phyloP scores from a whole-genome alignment of 495 filamentous ascomycete species.

The Copromyces sp. region DNA sequence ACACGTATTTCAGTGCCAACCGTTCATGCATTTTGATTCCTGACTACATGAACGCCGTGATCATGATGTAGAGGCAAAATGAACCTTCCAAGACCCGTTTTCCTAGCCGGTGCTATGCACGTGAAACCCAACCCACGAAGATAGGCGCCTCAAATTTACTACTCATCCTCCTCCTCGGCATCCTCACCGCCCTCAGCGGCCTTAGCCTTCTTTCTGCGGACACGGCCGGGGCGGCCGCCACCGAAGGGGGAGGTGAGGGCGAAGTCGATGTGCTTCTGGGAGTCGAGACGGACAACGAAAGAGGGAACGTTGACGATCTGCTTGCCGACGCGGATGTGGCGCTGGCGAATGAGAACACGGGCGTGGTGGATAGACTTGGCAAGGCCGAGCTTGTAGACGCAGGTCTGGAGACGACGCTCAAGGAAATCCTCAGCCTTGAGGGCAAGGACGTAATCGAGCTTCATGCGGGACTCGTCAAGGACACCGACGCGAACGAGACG shows the following conservation, averaged over 20 bases:
- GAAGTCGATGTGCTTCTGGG: slow-evolving; percentile 99
- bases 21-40: slow-evolving; percentile 20
- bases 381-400: slow-evolving; percentile 98
- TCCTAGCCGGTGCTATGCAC: slow-evolving; percentile 28
- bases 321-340: slow-evolving; percentile 99
- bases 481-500: slow-evolving; percentile 99
- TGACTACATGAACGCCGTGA: slow-evolving; percentile 22
- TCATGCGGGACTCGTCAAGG: slow-evolving; percentile 99
- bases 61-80: slow-evolving; percentile 22
- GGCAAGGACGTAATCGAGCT: slow-evolving; percentile 99
- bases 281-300: slow-evolving; percentile 98
- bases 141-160: slow-evolving; percentile 39
- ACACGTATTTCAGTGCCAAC: slow-evolving; percentile 13
- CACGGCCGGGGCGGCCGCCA: slow-evolving; percentile 91
- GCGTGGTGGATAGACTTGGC: slow-evolving; percentile 99
- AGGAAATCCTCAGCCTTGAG: slow-evolving; percentile 98
- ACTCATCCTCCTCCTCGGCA: slow-evolving; percentile 78
- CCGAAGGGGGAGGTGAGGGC: slow-evolving; percentile 93
- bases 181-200: slow-evolving; percentile 86
- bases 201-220: slow-evolving; percentile 97
- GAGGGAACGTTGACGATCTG: slow-evolving; percentile 99
- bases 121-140: slow-evolving; percentile 18
- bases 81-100: slow-evolving; percentile 25
- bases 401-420: slow-evolving; percentile 97
- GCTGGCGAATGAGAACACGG: slow-evolving; percentile 96